These are phyloP conservation scores for Venturia aucupariae DNA, from an alignment of 2,329 filamentous ascomycete genomes.

Conservation along the genomic window DNA sequence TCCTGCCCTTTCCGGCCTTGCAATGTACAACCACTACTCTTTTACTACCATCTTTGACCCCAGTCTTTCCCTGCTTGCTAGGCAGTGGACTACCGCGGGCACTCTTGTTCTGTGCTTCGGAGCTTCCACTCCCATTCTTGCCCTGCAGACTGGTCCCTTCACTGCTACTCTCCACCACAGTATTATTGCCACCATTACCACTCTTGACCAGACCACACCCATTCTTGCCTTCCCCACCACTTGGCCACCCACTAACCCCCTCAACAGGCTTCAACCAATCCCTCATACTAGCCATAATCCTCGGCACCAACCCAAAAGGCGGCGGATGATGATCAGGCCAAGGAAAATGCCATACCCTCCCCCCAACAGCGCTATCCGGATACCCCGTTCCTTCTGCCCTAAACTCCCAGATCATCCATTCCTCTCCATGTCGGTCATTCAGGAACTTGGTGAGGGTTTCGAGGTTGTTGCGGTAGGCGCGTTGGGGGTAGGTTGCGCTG, in stretches of 20 bases:
- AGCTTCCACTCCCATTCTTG: constrained; percentile 18
- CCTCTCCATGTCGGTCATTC: constrained; percentile 67
- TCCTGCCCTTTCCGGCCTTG: constrained; percentile 92
- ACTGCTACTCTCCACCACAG: neutral
- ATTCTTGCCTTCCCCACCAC: constrained; percentile 17
- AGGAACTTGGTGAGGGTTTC: constrained; percentile 81
- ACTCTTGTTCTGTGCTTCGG: constrained; percentile 22
- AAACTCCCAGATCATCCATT: constrained; percentile 98
- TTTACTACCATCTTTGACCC: constrained; percentile 5
- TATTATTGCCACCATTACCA: neutral
- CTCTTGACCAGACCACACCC: constrained; percentile 22
- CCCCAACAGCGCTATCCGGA: constrained; percentile 79
- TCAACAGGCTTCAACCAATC: constrained; percentile 55
- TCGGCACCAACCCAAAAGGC: constrained; percentile 78
- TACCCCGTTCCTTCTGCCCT: constrained; percentile 94
- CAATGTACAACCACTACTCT: constrained; percentile 89
- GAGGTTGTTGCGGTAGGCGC: constrained; percentile 88
- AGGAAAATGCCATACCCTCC: constrained; percentile 79
- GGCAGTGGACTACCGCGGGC: neutral
- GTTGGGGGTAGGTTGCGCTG: constrained; percentile 77
- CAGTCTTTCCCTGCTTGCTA: constrained; percentile 19
- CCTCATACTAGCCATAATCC: constrained; percentile 86
- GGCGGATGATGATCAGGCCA: constrained; percentile 97
- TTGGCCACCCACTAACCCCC: neutral
- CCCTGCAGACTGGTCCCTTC: constrained; percentile 19